Base-by-base conservation (phyloP, 2,329 filamentous ascomycete genomes). In the Hypoxylon sp. region DNA sequence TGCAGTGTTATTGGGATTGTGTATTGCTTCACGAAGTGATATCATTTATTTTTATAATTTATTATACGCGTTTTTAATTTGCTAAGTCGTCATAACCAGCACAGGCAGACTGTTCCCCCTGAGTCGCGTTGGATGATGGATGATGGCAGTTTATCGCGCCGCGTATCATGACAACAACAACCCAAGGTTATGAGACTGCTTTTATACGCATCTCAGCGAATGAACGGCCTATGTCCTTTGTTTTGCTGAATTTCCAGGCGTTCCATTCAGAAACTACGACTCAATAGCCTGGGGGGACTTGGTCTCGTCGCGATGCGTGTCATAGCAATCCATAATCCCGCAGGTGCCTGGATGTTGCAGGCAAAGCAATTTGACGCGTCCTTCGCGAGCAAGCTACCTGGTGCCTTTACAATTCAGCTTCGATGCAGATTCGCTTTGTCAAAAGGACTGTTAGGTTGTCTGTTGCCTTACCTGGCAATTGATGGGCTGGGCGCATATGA, bases 201-300 rank as follows among this genome's bases (percentile, higher is more conserved):
- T 31, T 37, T n/a, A 31, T 37, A 34, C 20, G 13, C 16, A 25
- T 31, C 60, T 44, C 21, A 50, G 44, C 31, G 16, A 43, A 9
- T 38, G 25, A 41, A 48, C 49, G 25, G 16, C 44, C 46, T 26
- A 7, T 3, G 23, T 59, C 13, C 30, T 15, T 38, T 35, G 46
- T 35, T 52, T 56, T 56, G 59, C 47, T 36, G 38, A 46, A 30
- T 55, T 63, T 55, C 58, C 35, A 13, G 23, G 34, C 46, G 55
- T 58, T 50, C 49, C 17, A 45, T 59, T 47, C 60, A 46, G 60
- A 55, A 67, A 67, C 61, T 66, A 67, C 45, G 62, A 67, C 61
- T 67, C 61, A 63, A 66, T 43, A n/a, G 31, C 38, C 38, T 30
- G 15, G 12, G 19, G 29, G 13, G 27, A 36, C 36, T n/a, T 49